Evolutionary conservation across 345 rosid species (phyloP).

Genomic region (Atalantia buxifolia): DNA sequence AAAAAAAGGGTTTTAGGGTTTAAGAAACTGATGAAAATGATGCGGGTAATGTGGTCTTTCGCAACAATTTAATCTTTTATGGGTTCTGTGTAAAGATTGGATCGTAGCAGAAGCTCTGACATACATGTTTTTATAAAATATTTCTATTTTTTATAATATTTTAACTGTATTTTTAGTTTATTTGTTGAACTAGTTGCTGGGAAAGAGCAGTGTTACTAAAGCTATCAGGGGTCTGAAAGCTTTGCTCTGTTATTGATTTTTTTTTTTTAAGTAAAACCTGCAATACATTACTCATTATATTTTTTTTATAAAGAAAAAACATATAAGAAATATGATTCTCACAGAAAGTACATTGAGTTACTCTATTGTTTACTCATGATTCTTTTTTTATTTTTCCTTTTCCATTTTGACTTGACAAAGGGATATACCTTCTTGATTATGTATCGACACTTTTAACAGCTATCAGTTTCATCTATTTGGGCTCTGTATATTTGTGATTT

Average conservation of each 20-base stretch:
- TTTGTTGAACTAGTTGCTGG: neutral
- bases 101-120: slow-evolving; percentile 23
- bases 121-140: neutral
- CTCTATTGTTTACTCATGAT: neutral
- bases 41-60: slow-evolving; percentile 27
- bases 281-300: neutral
- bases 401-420: neutral
- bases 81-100: slow-evolving; percentile 8
- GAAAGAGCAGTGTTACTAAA: neutral
- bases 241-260: neutral
- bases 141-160: neutral
- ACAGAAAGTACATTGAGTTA: neutral
- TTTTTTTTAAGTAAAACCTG: neutral
- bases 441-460: neutral
- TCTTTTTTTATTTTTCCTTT: neutral
- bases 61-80: neutral
- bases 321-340: neutral
- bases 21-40: slow-evolving; percentile 20
- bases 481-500: neutral
- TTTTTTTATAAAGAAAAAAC: neutral
- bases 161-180: neutral
- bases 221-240: slow-evolving; percentile 1
- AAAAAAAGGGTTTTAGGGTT: slow-evolving; percentile 12
- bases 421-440: neutral
- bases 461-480: neutral